Conservation (phyloP, 768 basidiomycete species). For the Hortiboletus campestris region DNA sequence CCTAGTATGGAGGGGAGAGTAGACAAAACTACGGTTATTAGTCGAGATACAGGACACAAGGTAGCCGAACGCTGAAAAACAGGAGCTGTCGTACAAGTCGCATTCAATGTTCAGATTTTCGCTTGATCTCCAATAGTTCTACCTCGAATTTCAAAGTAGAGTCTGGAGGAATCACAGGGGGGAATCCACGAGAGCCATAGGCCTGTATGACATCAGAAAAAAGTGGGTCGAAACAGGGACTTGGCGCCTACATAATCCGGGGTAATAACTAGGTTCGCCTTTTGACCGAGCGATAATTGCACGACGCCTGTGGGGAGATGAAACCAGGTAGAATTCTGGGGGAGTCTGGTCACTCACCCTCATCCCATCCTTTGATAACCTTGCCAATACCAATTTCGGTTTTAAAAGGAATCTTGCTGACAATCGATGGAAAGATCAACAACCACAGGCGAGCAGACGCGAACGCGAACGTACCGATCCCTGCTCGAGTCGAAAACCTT, state of each 20-base stretch:
- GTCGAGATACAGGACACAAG: conserved; percentile 27
- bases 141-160: conserved; percentile 79
- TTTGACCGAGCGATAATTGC: conserved; percentile 73
- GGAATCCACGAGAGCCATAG: conserved; percentile 73
- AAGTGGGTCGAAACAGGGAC: conserved; percentile 1
- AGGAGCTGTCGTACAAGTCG: conserved; percentile 21
- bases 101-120: conserved; percentile 19
- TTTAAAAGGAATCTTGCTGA: conserved; percentile 57
- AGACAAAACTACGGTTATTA: conserved; percentile 20
- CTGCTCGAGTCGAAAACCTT: conserved; percentile 71
- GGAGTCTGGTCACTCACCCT: conserved; percentile 49
- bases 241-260: conserved; percentile 70
- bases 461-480: conserved; percentile 53
- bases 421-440: conserved; percentile 8
- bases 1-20: not conserved
- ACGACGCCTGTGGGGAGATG: conserved; percentile 55
- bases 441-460: not conserved
- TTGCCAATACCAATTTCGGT: conserved; percentile 76
- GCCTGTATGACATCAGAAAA: conserved; percentile 41
- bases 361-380: conserved; percentile 91
- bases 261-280: conserved; percentile 61
- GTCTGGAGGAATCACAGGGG: conserved; percentile 76
- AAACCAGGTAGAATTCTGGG: not conserved
- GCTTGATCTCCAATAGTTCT: conserved; percentile 72
- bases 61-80: conserved; percentile 17